Base-by-base conservation (phyloP, 352 stramenopile genomes). In the Phytophthora hibernalis region DNA sequence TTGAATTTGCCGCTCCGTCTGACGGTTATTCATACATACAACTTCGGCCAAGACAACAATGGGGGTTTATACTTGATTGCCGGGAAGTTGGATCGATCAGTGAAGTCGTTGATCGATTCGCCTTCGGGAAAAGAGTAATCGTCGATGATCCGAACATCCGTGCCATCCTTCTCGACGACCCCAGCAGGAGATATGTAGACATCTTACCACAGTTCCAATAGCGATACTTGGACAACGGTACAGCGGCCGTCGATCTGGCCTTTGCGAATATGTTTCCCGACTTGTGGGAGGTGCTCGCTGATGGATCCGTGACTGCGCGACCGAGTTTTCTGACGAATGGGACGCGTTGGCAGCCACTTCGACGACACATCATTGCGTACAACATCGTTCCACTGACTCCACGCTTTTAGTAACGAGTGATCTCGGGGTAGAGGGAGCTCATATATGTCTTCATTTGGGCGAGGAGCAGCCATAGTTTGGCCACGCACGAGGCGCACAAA, bases 381-480 rank as follows among this genome's bases (percentile, higher is more conserved):
- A 0, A 66, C 31, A 2, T 51, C 16, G 18, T 68, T 68, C 60
- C 60, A 68, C 1, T 33, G 50, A 6, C 11, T 1, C 21, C 31
- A 67, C 7, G 18, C 33, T 22, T 43, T 26, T 3, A 24, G 51
- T 22, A 52, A 5, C 9, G 12, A 20, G 13, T 18, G 15, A 15
- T 30, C 16, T 35, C 1, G 30, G 20, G 51, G 42, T 12, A 1
- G 8, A 1, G 20, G 51, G 2, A 68, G 21, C 16, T 68, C 51
- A 24, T 47, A 56, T 22, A 68, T 18, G 13, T 61, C 40, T 21
- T 68, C 57, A 43, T 61, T 68, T 6, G 60, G 60, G 13, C 35
- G 42, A 3, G 43, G 49, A 13, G 60, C 49, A 2, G 22, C 5
- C 1, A 35, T 40, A 1, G 38, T 60, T 30, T 67, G 59, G 20